Evolutionary conservation across 2,329 filamentous ascomycete genomes (phyloP).

Genomic region (Penicillium sp.): DNA sequence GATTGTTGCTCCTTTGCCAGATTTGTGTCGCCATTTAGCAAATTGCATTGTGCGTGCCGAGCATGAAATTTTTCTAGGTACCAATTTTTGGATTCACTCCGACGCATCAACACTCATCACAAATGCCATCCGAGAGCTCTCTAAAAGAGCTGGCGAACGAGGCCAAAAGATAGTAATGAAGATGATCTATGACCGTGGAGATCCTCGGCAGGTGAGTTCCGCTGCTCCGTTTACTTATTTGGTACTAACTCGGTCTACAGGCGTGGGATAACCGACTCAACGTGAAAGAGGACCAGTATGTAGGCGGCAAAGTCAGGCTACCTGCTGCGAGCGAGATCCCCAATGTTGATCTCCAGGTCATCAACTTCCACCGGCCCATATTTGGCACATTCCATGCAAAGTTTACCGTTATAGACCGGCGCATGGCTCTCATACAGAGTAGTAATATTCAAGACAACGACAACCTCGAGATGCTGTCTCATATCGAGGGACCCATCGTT

Average conservation of each 20-base stretch:
- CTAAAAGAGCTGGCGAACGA: slow-evolving; percentile 61
- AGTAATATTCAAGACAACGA: slow-evolving; percentile 78
- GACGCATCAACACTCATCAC: slow-evolving; percentile 68
- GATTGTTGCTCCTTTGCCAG: slow-evolving; percentile 68
- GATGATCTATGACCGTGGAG: slow-evolving; percentile 73
- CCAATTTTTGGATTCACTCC: slow-evolving; percentile 74
- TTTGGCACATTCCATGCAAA: slow-evolving; percentile 78
- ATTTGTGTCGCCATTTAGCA: slow-evolving; percentile 72
- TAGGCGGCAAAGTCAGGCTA: slow-evolving; percentile 59
- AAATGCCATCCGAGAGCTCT: slow-evolving; percentile 69
- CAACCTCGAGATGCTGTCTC: slow-evolving; percentile 79
- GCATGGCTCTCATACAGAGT: slow-evolving; percentile 70
- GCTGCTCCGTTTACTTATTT: not conserved
- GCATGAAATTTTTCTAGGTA: slow-evolving; percentile 71
- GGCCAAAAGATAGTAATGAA: slow-evolving; percentile 66
- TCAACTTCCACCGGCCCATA: slow-evolving; percentile 70
- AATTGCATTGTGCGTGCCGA: slow-evolving; percentile 74
- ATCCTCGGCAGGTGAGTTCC: slow-evolving; percentile 56
- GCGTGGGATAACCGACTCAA: slow-evolving; percentile 64
- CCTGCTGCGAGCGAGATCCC: slow-evolving; percentile 67
- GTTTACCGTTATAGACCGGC: slow-evolving; percentile 74
- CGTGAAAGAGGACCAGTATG: slow-evolving; percentile 61
- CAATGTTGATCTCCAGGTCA: slow-evolving; percentile 69
- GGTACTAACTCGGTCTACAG: slow-evolving; percentile 21
- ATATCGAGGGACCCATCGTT: slow-evolving; percentile 74